Conservation (phyloP, 1,284 basidiomycete species). For the Puccinia polysora region DNA sequence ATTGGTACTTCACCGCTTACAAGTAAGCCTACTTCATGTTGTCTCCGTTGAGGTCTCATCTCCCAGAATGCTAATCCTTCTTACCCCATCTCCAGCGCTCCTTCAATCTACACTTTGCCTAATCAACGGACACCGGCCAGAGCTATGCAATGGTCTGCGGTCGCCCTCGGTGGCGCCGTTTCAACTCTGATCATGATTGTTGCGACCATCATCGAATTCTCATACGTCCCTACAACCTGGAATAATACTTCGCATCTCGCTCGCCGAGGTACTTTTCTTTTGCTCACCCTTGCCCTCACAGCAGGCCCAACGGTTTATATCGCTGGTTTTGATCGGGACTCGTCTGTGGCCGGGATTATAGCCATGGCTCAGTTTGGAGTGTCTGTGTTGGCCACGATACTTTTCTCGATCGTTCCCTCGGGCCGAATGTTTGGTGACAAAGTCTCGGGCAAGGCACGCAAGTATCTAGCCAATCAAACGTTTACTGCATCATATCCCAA, state of each 20-base stretch:
- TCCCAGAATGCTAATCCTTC: too few relatives aligned
- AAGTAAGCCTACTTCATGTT: background rate
- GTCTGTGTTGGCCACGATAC: conserved; percentile 70
- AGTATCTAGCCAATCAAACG: conserved; percentile 90
- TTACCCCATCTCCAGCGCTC: conserved; percentile 62
- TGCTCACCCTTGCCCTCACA: conserved; percentile 78
- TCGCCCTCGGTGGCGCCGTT: conserved; percentile 82
- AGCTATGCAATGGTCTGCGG: conserved; percentile 79
- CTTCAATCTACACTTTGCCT: conserved; percentile 66
- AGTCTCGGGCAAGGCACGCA: conserved; percentile 83
- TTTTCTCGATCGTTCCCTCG: conserved; percentile 81
- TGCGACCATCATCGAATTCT: conserved; percentile 85
- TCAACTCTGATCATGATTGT: conserved; percentile 86
- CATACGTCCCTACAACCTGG: conserved; percentile 93
- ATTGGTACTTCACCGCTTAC: conserved; percentile 81
- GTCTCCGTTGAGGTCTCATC: too few relatives aligned
- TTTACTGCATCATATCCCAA: conserved; percentile 88
- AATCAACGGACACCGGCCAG: conserved; percentile 58
- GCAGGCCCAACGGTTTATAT: conserved; percentile 87
- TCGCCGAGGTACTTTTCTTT: conserved; percentile 74
- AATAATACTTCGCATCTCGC: conserved; percentile 91
- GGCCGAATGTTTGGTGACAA: conserved; percentile 93
- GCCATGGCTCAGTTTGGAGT: conserved; percentile 89
- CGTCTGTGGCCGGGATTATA: conserved; percentile 68
- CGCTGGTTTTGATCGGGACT: conserved; percentile 60